phyloP scores from a whole-genome alignment of 306 rosid genomes.

The Pyrus betulifolia region DNA sequence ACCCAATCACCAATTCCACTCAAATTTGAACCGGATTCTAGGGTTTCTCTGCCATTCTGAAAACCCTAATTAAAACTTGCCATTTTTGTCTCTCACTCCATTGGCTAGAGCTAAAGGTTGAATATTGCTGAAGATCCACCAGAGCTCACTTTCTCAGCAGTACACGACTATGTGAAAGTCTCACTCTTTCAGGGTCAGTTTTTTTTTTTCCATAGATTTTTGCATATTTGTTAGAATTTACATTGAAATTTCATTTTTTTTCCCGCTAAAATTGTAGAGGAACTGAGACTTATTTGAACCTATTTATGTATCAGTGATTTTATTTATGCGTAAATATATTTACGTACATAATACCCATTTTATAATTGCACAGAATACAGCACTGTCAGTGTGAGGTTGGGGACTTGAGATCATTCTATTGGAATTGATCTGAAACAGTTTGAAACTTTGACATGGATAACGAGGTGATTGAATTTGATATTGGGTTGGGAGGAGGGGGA shows the following conservation, averaged over 20 bases:
- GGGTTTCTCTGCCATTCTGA: slow-evolving; percentile 18
- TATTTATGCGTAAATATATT: not conserved
- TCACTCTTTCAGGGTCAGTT: slow-evolving; percentile 14
- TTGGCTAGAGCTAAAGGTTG: slow-evolving; percentile 6
- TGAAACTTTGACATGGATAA: slow-evolving; percentile 47
- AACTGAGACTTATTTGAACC: not conserved
- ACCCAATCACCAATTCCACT: not conserved
- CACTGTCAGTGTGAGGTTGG: not conserved
- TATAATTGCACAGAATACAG: not conserved
- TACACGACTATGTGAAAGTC: not conserved
- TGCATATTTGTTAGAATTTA: not conserved
- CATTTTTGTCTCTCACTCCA: not conserved
- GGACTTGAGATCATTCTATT: not conserved
- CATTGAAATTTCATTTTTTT: not conserved
- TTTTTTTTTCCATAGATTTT: not conserved
- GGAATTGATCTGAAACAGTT: not conserved
- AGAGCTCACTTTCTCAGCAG: not conserved
- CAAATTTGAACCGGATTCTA: slow-evolving; percentile 11
- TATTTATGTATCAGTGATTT: not conserved
- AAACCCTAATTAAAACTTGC: slow-evolving; percentile 15
- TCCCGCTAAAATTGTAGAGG: slow-evolving; percentile 4
- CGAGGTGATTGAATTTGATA: slow-evolving; percentile 81
- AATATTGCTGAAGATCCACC: slow-evolving; percentile 11
- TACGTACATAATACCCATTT: not conserved
- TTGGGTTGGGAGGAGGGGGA: slow-evolving; percentile 76